phyloP scores from a whole-genome alignment of 352 stramenopile species.

The Peronosclerospora sorghi region DNA sequence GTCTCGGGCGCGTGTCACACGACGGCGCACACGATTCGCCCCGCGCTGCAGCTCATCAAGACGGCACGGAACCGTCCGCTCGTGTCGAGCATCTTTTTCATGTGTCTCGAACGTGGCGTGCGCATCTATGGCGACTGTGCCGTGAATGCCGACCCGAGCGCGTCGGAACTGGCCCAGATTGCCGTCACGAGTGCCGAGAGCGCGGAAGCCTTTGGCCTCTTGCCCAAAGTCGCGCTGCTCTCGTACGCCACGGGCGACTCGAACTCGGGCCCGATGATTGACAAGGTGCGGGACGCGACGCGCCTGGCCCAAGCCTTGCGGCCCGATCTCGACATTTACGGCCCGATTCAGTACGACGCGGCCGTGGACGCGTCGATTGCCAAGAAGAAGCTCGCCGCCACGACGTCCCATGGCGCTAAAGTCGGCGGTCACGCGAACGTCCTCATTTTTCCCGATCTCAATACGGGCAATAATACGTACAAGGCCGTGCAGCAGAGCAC shows the following conservation, averaged over 20 bases:
- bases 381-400: conserved; percentile 72
- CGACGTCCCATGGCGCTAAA: conserved; percentile 38
- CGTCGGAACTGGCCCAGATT: conserved; percentile 69
- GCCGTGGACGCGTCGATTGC: conserved; percentile 68
- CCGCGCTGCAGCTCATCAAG: conserved; percentile 84
- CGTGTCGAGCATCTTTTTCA: conserved; percentile 83
- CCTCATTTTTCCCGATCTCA: conserved; percentile 80
- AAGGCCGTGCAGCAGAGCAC: conserved; percentile 83
- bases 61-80: conserved; percentile 48
- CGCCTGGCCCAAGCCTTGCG: conserved; percentile 51
- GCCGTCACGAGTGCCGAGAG: conserved; percentile 67
- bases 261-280: conserved; percentile 69
- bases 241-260: conserved; percentile 78
- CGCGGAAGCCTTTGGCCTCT: conserved; percentile 64
- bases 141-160: conserved; percentile 72
- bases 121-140: conserved; percentile 80
- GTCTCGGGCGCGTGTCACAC: conserved; percentile 78
- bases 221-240: conserved; percentile 72
- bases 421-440: conserved; percentile 79
- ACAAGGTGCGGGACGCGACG: conserved; percentile 79
- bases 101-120: conserved; percentile 73
- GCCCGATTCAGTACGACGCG: conserved; percentile 82
- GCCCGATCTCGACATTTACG: conserved; percentile 72
- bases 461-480: conserved; percentile 86
- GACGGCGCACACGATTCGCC: conserved; percentile 82